Base-by-base conservation (phyloP, 768 basidiomycete species). In the Leccinum aurantiacum region DNA sequence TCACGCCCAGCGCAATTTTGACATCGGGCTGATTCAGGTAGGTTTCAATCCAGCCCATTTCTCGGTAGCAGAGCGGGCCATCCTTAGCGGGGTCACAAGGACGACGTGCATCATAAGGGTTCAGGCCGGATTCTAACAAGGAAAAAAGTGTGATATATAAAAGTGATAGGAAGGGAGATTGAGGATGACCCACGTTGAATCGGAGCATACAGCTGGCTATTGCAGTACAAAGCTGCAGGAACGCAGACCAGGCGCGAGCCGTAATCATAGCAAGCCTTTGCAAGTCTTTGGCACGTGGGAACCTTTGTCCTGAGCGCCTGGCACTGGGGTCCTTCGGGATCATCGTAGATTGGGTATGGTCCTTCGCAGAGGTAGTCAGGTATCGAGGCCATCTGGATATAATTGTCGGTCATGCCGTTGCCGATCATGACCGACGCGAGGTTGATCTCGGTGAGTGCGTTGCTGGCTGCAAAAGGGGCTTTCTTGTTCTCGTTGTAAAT, bases 1-100 rank as follows among this genome's bases (percentile, higher is more conserved):
- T 79, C 15, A 84, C 92, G 51, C 94, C 93, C 29, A 95, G 82
- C 8, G 85, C 84, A n/a, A 80, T 82, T 78, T 96, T 96, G 72
- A 87, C 78, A 58, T 82, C 81, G 5, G 87, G 82, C 54, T 84
- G 76, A 71, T 98, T 97, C 82, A 98, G 79, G 83, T 88, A 98
- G 1, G 79, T 82, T 65, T 97, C 95, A 69, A 97, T 86, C 91
- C 91, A 97, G 17, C 73, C 67, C 83, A 97, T 87, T 76, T 96
- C 81, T 59, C 72, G 78, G 72, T 92, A 93, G 77, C 92, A 93
- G 3, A 91, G 78, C 3, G 82, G 77, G 3, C 88, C 89, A 61
- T 95, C 89, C 66, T 82, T 83, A 29, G 78, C 62, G 44, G 79
- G 82, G 70, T 97, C 87, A 69, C 95, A 97, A 62, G 77, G 80